Percentiles rank a stretch among this genome's conserved stretches.
These are phyloP conservation scores for Nematodospora anomalae DNA, from an alignment of 1,139 yeast genomes.

Conservation along the genomic window DNA sequence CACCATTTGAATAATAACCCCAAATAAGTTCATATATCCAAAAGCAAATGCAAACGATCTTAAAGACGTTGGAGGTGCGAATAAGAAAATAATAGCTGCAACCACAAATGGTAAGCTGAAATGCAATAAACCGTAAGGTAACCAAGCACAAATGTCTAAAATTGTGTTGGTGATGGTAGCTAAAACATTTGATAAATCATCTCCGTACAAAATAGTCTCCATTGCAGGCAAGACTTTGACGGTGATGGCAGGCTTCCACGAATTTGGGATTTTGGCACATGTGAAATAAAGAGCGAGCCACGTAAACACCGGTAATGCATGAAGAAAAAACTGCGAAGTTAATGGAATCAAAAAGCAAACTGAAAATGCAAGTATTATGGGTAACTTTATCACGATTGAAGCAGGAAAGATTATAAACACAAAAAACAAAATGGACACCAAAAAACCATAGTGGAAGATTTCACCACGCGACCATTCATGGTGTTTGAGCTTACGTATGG, in stretches of 20 bases:
- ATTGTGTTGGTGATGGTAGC: constrained; percentile 70
- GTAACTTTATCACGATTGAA: constrained; percentile 44
- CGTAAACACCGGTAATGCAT: constrained; percentile 81
- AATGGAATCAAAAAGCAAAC: constrained; percentile 63
- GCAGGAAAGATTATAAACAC: constrained; percentile 57
- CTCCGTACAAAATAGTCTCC: constrained; percentile 93
- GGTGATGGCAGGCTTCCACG: constrained; percentile 83
- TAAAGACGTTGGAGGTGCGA: constrained; percentile 90
- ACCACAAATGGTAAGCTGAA: constrained; percentile 88
- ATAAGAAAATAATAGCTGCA: constrained; percentile 74
- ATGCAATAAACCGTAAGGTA: constrained; percentile 92
- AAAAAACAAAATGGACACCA: constrained; percentile 48
- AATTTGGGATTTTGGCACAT: constrained; percentile 72
- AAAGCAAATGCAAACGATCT: constrained; percentile 91
- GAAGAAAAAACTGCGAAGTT: constrained; percentile 81
- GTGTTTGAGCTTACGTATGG: constrained; percentile 48
- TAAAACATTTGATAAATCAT: constrained; percentile 81
- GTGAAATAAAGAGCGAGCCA: constrained; percentile 88
- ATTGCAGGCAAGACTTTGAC: constrained; percentile 91
- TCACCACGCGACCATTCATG: constrained; percentile 52
- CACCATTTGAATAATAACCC: constrained; percentile 74
- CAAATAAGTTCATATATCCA: constrained; percentile 93
- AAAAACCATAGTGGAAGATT: constrained; percentile 51
- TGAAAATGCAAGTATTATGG: constrained; percentile 36
- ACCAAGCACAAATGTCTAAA: constrained; percentile 87